Evolutionary conservation across 2,329 filamentous ascomycete genomes (phyloP), one percentile per base, ranked within the genome.

Genomic region (Phaeosphaeriaceae sp.): DNA sequence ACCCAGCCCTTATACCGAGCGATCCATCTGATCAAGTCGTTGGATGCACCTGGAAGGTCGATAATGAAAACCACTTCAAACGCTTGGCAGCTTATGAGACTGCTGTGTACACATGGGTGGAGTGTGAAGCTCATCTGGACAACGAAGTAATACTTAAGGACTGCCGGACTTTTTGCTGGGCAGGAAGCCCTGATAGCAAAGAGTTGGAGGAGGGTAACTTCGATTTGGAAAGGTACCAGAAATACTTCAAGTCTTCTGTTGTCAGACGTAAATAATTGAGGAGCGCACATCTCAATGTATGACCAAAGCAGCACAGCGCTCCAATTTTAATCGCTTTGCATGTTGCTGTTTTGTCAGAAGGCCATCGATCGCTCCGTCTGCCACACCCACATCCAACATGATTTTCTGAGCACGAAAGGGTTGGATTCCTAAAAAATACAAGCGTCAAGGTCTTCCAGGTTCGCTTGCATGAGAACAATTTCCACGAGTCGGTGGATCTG

Each of bases 211-310:
- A 66, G 0, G 65, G 67, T 1, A 52, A 17, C 19, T 71, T 72
- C 51, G 65, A 71, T 61, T 42, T 72, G 19, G 62, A 65, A 54
- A 53, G 63, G 10, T 72, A 67, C 27, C 66, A 69, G 51, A 68
- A 55, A 40, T 62, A 66, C 31, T 69, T 68, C 40, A 72, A 70
- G 31, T 5, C 54, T 51, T 70, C 65, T 19, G 56, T 67, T 19
- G 48, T 31, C 5, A 57, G 48, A 33, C 49, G 49, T 11, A 25
- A 24, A 17, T 46, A 40, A 40, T 3, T 15, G 4, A n/a, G 36
- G 15, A 36, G 2, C 17, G 25, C 25, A 27, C 25, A 27, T 4
- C 9, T n/a, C n/a, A n/a, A n/a, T n/a, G n/a, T n/a, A n/a, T n/a
- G n/a, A n/a, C n/a, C n/a, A n/a, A n/a, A n/a, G n/a, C n/a, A n/a